These are phyloP conservation scores for Mallotus japonicus DNA, from an alignment of 441 rosid species.

Conservation along the genomic window DNA sequence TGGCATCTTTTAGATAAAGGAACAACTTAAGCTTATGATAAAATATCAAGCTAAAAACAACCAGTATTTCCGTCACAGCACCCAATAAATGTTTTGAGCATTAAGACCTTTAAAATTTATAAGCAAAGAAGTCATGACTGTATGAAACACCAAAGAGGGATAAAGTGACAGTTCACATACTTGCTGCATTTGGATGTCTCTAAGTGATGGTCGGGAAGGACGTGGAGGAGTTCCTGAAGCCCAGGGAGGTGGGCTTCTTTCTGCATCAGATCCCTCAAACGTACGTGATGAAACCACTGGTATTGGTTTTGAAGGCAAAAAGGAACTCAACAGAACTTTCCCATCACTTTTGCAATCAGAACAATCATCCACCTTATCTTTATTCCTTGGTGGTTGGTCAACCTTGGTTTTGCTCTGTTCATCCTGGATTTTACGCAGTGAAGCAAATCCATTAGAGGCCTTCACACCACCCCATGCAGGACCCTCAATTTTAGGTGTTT, in stretches of 20 bases:
- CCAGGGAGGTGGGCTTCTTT: slow-evolving; percentile 88
- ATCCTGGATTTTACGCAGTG: slow-evolving; percentile 83
- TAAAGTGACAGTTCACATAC: slow-evolving; percentile 27
- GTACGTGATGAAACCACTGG: slow-evolving; percentile 52
- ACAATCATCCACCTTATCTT: slow-evolving; percentile 43
- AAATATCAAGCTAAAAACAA: not conserved
- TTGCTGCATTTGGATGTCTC: slow-evolving; percentile 98
- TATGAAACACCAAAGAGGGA: not conserved
- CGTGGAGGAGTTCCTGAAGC: slow-evolving; percentile 79
- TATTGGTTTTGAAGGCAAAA: slow-evolving; percentile 75
- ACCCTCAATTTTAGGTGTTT: slow-evolving; percentile 70
- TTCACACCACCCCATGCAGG: slow-evolving; percentile 99
- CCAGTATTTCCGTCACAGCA: not conserved
- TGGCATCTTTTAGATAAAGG: not conserved
- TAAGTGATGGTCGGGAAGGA: slow-evolving; percentile 73
- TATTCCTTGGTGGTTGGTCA: slow-evolving; percentile 37
- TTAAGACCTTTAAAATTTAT: not conserved
- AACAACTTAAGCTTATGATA: not conserved
- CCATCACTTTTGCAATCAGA: slow-evolving; percentile 44
- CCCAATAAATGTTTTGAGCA: not conserved
- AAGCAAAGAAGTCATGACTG: not conserved
- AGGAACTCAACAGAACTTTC: slow-evolving; percentile 63
- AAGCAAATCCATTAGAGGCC: slow-evolving; percentile 68
- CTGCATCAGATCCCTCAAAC: slow-evolving; percentile 52
- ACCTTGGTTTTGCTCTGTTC: slow-evolving; percentile 75